These are phyloP conservation scores for Phlyctochytrium planicorne DNA, from an alignment of 192 early-diverging fungal species.

Conservation along the genomic window DNA sequence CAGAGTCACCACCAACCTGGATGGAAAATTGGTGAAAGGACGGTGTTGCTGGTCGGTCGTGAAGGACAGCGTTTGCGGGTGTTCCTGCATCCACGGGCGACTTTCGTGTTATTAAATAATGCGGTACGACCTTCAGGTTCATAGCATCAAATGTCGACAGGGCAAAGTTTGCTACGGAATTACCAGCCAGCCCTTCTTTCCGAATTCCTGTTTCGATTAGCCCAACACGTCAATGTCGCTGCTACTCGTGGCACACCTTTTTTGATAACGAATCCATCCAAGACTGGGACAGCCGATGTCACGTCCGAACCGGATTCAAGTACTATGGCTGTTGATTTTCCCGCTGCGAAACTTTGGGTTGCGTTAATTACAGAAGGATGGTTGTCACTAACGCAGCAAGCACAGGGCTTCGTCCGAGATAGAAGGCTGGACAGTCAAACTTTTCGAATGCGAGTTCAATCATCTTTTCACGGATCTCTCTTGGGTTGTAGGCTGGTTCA, in stretches of 20 bases:
- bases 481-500: conserved; percentile 90
- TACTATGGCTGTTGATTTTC: conserved; percentile 83
- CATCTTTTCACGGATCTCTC: conserved; percentile 80
- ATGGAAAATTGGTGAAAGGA: conserved; percentile 77
- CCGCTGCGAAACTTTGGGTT: conserved; percentile 75
- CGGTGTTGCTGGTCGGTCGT: conserved; percentile 57
- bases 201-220: conserved; percentile 43
- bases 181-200: conserved; percentile 75
- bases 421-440: conserved; percentile 90
- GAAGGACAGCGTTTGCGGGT: conserved; percentile 53
- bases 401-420: conserved; percentile 86
- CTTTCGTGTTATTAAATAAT: conserved; percentile 82
- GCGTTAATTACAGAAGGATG: neutral
- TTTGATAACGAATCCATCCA: conserved; percentile 93
- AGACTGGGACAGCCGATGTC: conserved; percentile 93
- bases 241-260: conserved; percentile 56
- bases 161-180: conserved; percentile 77
- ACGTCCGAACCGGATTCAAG: conserved; percentile 87
- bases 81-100: conserved; percentile 64
- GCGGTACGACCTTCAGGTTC: conserved; percentile 67
- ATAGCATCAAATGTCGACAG: conserved; percentile 55
- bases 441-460: conserved; percentile 94
- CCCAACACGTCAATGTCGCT: neutral
- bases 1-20: too few species aligned
- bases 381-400: conserved; percentile 74